Evolutionary conservation across 768 basidiomycete genomes (phyloP), one percentile per base, ranked within the genome.

Genomic region (Podaxis sp.): DNA sequence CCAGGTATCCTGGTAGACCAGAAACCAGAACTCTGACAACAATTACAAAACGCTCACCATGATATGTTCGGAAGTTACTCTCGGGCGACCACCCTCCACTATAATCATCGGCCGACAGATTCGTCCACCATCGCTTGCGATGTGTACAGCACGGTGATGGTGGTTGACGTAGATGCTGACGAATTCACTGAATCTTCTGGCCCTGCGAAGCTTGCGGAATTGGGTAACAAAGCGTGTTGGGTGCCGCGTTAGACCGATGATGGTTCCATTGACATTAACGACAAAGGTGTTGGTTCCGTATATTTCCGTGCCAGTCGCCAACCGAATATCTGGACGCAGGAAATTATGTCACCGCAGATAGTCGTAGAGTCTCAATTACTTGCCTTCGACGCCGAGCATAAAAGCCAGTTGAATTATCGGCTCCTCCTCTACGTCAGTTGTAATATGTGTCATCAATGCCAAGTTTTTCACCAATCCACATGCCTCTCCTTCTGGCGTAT

Each of bases 401-500:
- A 90, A 96, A 4, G 93, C 88, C 38, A 98, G 79, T 63, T 89
- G 85, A 66, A 93, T 86, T 59, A 99, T 92, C 1, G 96, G 96
- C 64, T 89, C 93, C 74, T 99, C 97, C 64, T 96, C 95, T 33
- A 95, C 96, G 74, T 99, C 97, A 46, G 97, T 99, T 8, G 97
- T 99, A 73, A 99, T 99, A 75, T 99, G 96, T 2, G 97, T 99
- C 97, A 99, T 99, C 15, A 99, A 80, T 2, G 97, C 97, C 65
- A 99, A 78, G 76, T 99, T 99, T 80, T 99, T 99, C 52, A 99
- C 97, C 63, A 99, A 79, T 26, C 97, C 97, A 72, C 97, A 99
- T 17, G 97, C 97, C 77, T 99, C 97, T 72, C 97, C 97, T 87
- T 99, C 97, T 0, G 97, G 97, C 0, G 97, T 99, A 75, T 99